phyloP scores from a whole-genome alignment of 73 alveolate species.

The Halteria grandinella region DNA sequence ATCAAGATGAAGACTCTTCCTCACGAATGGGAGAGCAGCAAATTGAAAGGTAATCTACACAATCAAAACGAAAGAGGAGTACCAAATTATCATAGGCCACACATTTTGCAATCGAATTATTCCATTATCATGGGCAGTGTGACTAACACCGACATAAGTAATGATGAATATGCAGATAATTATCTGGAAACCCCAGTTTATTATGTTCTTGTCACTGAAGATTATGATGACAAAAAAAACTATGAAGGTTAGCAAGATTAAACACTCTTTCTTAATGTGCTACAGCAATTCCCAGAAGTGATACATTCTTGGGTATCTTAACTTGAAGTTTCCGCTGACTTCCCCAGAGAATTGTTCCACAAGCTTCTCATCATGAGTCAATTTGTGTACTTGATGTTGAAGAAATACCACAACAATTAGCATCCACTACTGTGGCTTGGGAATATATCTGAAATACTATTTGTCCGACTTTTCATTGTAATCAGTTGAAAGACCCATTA shows the following conservation, averaged over 20 bases:
- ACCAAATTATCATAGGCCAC: constrained; percentile 40
- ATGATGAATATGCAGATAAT: constrained; percentile 36
- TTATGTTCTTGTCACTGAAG: constrained; percentile 15
- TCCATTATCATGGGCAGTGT: constrained; percentile 34
- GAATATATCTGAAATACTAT: constrained; percentile 30
- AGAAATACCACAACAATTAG: constrained; percentile 23
- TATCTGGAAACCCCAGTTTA: constrained; percentile 55
- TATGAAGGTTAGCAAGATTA: constrained; percentile 24
- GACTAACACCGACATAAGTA: constrained; percentile 45
- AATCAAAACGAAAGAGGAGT: constrained; percentile 5
- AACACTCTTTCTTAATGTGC: constrained; percentile 39
- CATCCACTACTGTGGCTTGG: constrained; percentile 32
- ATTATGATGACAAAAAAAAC: constrained; percentile 40
- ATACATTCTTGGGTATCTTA: constrained; percentile 38
- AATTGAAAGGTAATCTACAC: constrained; percentile 38
- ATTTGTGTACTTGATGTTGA: constrained; percentile 17
- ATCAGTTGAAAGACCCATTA: constrained; percentile 47
- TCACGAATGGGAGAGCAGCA: constrained; percentile 31
- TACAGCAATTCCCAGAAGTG: constrained; percentile 35
- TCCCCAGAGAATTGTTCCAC: constrained; percentile 3
- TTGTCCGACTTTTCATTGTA: constrained; percentile 8
- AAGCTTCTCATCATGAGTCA: constrained; percentile 4
- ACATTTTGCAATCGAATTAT: constrained; percentile 32
- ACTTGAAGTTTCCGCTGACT: constrained; percentile 25
- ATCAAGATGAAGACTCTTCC: constrained; percentile 37